A percentile compares a stretch with the other conserved stretches of the same genome.
Conservation (phyloP, 2,329 filamentous ascomycete genomes). For the Tolypocladium amazonense region DNA sequence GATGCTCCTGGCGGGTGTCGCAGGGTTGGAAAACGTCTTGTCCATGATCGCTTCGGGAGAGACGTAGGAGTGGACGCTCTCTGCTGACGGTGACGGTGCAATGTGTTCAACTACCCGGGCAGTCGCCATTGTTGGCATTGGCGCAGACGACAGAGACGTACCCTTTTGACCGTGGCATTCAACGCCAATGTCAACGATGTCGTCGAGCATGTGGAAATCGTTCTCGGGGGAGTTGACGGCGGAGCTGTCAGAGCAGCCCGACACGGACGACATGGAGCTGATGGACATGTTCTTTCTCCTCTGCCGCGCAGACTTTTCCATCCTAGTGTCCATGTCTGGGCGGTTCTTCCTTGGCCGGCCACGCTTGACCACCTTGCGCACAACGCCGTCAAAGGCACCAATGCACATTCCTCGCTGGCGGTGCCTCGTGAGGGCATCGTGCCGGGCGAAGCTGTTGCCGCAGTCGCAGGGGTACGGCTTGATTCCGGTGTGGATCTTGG, state of each 20-base stretch:
- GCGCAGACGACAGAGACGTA: conserved; percentile 34
- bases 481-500: conserved; percentile 93
- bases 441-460: conserved; percentile 86
- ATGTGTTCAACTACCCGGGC: conserved; percentile 21
- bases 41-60: conserved; percentile 36
- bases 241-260: conserved; percentile 47
- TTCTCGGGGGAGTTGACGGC: conserved; percentile 40
- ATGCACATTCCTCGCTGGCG: conserved; percentile 94
- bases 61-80: conserved; percentile 30
- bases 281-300: conserved; percentile 44
- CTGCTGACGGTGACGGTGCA: conserved; percentile 28
- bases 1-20: conserved; percentile 39
- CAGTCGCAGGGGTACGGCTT: conserved; percentile 94
- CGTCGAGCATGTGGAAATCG: conserved; percentile 36
- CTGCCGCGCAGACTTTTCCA: conserved; percentile 45
- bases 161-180: conserved; percentile 5
- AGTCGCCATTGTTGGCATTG: conserved; percentile 23
- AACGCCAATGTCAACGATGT: conserved; percentile 34
- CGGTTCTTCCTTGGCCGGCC: conserved; percentile 53
- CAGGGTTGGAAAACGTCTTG: conserved; percentile 23
- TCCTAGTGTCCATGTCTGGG: conserved; percentile 44
- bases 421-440: conserved; percentile 90
- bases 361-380: conserved; percentile 50
- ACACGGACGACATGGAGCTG: conserved; percentile 41
- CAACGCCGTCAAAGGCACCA: conserved; percentile 76